A percentile compares a stretch with the other conserved stretches of the same genome.
These are phyloP conservation scores for Scleroderma bovista DNA, from an alignment of 768 basidiomycete species.

Conservation along the genomic window DNA sequence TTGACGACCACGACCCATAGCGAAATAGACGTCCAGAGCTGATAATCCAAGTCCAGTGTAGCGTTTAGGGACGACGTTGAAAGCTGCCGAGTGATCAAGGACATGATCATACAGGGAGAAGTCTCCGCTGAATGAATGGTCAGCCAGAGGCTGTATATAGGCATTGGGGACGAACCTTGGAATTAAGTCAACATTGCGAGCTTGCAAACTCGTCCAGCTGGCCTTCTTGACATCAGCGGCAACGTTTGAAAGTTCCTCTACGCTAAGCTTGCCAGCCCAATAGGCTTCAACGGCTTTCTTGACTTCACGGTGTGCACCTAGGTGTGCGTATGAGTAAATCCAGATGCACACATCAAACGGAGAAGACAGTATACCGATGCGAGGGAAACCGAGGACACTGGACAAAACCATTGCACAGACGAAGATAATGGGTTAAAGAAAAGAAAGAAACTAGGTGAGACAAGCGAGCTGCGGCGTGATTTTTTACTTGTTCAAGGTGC, in stretches of 20 bases:
- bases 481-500: conserved; percentile 22
- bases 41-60: conserved; percentile 84
- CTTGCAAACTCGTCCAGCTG: conserved; percentile 84
- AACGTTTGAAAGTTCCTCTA: conserved; percentile 80
- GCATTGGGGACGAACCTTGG: conserved; percentile 61
- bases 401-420: conserved; percentile 59
- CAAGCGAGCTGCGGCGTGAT: conserved; percentile 14
- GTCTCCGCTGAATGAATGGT: conserved; percentile 66
- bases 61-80: conserved; percentile 95
- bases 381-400: conserved; percentile 88
- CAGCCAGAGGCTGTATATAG: conserved; percentile 6
- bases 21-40: conserved; percentile 92
- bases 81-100: conserved; percentile 91
- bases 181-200: conserved; percentile 80
- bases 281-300: conserved; percentile 99
- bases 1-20: conserved; percentile 99
- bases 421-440: conserved; percentile 13
- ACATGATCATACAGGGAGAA: conserved; percentile 99
- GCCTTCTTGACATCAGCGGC: conserved; percentile 84
- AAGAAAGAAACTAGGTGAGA: conserved; percentile 8
- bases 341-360: not conserved
- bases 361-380: conserved; percentile 49
- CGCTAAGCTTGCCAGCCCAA: conserved; percentile 90
- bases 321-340: not conserved
- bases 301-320: conserved; percentile 90